These are phyloP conservation scores for Colletotrichum melonis DNA, from an alignment of 2,329 filamentous ascomycete genomes.

Conservation along the genomic window DNA sequence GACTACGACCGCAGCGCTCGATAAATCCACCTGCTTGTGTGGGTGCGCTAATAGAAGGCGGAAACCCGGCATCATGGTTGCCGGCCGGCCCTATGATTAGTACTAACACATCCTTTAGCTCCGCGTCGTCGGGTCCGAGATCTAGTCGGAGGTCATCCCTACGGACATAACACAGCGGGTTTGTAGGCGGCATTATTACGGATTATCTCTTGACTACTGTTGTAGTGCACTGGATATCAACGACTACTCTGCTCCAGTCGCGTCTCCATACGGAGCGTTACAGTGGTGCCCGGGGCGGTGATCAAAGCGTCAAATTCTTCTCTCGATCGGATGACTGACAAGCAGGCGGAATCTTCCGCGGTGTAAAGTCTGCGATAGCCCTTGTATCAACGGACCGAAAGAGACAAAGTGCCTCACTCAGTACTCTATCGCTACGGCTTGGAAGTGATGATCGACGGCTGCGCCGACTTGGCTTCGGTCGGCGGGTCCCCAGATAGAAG, in stretches of 20 bases:
- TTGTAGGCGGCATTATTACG: not conserved
- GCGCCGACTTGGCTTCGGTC: constrained; percentile 5
- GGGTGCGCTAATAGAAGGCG: not conserved
- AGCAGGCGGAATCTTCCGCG: not conserved
- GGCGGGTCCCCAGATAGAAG: not conserved
- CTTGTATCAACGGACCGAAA: constrained; percentile 11
- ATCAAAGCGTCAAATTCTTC: not conserved
- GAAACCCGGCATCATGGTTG: no score
- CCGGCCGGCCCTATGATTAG: not conserved
- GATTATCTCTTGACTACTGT: not conserved
- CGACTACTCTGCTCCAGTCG: not conserved
- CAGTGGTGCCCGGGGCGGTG: not conserved
- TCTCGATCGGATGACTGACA: not conserved
- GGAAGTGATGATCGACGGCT: constrained; percentile 12
- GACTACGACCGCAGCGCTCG: no score
- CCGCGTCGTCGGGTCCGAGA: not conserved
- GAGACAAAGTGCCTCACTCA: not conserved
- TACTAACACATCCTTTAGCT: not conserved
- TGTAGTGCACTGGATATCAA: not conserved
- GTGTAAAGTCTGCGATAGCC: not conserved
- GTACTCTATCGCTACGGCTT: no score
- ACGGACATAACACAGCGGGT: not conserved
- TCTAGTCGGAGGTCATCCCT: no score
- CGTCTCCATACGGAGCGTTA: not conserved
- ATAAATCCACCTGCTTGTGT: not conserved